phyloP scores from a whole-genome alignment of 1,139 yeast species.

The Yamadazyma sp. region DNA sequence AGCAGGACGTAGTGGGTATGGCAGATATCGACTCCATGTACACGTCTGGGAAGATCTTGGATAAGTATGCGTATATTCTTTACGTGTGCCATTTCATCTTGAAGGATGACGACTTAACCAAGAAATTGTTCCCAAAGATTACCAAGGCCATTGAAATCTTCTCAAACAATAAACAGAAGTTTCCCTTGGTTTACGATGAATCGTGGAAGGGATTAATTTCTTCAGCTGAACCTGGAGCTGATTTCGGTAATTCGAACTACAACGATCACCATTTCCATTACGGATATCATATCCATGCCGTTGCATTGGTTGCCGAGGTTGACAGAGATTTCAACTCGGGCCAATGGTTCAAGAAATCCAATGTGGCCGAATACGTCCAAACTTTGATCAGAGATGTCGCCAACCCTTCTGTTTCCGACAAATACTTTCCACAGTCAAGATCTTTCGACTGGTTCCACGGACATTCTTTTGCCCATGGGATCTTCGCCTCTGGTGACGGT shows the following conservation, averaged over 20 bases:
- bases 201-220: constrained; percentile 77
- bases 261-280: constrained; percentile 85
- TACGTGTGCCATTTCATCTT: constrained; percentile 61
- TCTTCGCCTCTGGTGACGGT: constrained; percentile 46
- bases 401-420: constrained; percentile 35
- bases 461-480: constrained; percentile 49
- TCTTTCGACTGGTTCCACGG: constrained; percentile 50
- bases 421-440: constrained; percentile 40
- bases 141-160: constrained; percentile 63
- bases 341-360: constrained; percentile 30
- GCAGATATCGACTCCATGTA: constrained; percentile 74
- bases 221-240: constrained; percentile 64
- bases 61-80: constrained; percentile 72
- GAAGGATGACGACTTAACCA: constrained; percentile 47
- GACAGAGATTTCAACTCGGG: constrained; percentile 34
- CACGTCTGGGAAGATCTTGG: constrained; percentile 70
- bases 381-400: constrained; percentile 44
- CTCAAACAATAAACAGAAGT: constrained; percentile 54
- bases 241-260: constrained; percentile 75
- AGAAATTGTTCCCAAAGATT: constrained; percentile 45
- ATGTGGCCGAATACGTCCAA: constrained; percentile 32
- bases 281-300: constrained; percentile 74
- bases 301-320: constrained; percentile 60
- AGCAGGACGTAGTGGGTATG: constrained; percentile 54
- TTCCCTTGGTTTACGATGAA: constrained; percentile 65